Evolutionary conservation across 208 protist species (phyloP), one percentile per base, ranked within the genome.

Genomic region (Trypanosoma theileri): DNA sequence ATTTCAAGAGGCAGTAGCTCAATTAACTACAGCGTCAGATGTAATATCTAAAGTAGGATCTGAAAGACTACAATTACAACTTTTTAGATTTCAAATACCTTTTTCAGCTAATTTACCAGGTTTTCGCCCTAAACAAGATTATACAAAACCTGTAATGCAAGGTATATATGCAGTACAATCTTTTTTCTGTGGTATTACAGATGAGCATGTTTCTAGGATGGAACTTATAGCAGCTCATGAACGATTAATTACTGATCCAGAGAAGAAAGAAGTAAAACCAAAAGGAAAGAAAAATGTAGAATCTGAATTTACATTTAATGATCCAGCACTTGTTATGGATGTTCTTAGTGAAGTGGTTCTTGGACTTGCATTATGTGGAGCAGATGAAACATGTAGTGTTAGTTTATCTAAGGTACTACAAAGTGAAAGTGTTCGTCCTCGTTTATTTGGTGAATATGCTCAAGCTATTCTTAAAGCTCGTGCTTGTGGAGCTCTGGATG

Each of bases 311-410:
- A 58, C 58, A 22, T 73, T 73, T 65, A 56, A 62, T 7, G 80
- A 85, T 44, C 12, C 75, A n/a, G 75, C 83, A 0, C 64, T 91
- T 3, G 42, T 88, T 3, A 74, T 85, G 28, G 89, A 95, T 67
- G 73, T 91, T 63, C 75, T 91, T 54, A 84, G 79, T 50, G 86
- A 95, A 41, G 72, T 95, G 40, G 68, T 88, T 12, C 72, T 95
- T 41, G 84, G 75, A 50, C 78, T 95, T 31, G 81, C 83, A 3
- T 40, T 90, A 55, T 75, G 76, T 71, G 79, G 78, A 16, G 66
- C 79, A 22, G 67, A 74, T 59, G 73, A 80, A 4, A 21, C 62
- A n/a, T 80, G 66, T 67, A 58, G 14, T 14, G 59, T 44, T 35
- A 71, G 41, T 31, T 57, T 75, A 17, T 48, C 64, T 22, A 69